Evolutionary conservation across 129 eudicot genomes (phyloP).

Genomic region (Ambrosia artemisiifolia): DNA sequence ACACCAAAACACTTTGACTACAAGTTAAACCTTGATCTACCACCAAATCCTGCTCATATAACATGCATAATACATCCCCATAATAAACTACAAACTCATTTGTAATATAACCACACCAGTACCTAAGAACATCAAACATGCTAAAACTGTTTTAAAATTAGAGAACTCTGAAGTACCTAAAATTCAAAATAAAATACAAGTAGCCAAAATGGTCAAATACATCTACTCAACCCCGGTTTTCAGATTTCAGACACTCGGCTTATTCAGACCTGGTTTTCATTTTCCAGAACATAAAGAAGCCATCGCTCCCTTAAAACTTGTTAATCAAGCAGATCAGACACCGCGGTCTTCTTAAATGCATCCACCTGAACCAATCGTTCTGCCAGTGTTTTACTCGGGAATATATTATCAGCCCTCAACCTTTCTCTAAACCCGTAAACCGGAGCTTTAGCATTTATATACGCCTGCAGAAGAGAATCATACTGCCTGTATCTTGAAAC

Average conservation of each 20-base stretch:
- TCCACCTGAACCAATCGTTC: conserved; percentile 48
- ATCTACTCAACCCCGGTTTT: neutral
- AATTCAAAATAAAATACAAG: neutral
- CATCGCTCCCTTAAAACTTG: conserved; percentile 13
- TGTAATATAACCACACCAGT: neutral
- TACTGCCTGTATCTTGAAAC: conserved; percentile 38
- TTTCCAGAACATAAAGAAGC: neutral
- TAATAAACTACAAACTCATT: too few relatives aligned
- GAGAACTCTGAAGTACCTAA: conserved; percentile 4
- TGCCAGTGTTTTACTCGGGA: conserved; percentile 45
- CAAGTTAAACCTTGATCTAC: neutral
- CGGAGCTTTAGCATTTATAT: conserved; percentile 59
- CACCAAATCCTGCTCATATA: neutral
- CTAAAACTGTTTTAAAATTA: neutral
- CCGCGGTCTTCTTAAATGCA: conserved; percentile 54
- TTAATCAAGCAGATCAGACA: conserved; percentile 63
- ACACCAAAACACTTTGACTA: neutral
- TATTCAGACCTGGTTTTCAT: neutral
- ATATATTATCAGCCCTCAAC: conserved; percentile 69
- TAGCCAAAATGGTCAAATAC: neutral
- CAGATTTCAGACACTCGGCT: neutral
- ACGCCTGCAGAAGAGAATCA: conserved; percentile 51
- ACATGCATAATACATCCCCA: neutral
- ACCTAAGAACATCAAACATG: neutral
- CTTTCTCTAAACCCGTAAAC: conserved; percentile 77